Evolutionary conservation across 2,329 filamentous ascomycete genomes (phyloP), one percentile per base, ranked within the genome.

Genomic region (Colletotrichum eleusines): DNA sequence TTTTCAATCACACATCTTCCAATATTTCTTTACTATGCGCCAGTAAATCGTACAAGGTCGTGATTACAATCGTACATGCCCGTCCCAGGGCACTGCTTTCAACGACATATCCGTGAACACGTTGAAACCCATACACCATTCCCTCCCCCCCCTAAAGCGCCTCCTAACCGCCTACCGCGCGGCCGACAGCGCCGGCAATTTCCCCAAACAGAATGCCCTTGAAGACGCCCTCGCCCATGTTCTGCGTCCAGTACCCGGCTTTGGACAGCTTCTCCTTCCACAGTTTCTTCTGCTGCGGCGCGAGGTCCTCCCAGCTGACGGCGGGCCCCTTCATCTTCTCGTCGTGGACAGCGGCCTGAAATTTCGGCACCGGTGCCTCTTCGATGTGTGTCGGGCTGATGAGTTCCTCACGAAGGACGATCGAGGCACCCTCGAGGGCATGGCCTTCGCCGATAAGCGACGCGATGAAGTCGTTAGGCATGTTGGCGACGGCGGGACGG

Each of bases 191-290:
- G 2, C 88, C 91, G 1, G 88, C 92, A 73, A 93, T 84, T 80
- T 94, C 88, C 26, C 90, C 88, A 81, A 97, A 97, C 73, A 97
- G 82, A 40, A 97, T 88, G 3, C 93, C 92, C 80, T 91, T 90
- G 74, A 97, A 87, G 38, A 96, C 88, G 12, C 85, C 86, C 83
- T 95, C 93, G 3, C 93, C 92, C 84, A 95, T 92, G 46, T 89
- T 86, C 77, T 91, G 90, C n/a, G 88, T 88, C 94, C 93, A 97
- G 73, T 94, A 89, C 0, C 94, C 94, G 0, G 92, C 90, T 65
- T 90, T 85, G 66, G 84, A 84, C 44, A 97, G 84, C 77, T 86
- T 88, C 74, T 87, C 80, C 81, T 90, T 94, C 94, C 94, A 97
- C 23, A 84, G 82, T 62, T 84, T 81, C 78, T 88, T 88, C 79